These are phyloP conservation scores for Aegilops longissima DNA, from an alignment of 176 grass and related monocot species.

Conservation along the genomic window DNA sequence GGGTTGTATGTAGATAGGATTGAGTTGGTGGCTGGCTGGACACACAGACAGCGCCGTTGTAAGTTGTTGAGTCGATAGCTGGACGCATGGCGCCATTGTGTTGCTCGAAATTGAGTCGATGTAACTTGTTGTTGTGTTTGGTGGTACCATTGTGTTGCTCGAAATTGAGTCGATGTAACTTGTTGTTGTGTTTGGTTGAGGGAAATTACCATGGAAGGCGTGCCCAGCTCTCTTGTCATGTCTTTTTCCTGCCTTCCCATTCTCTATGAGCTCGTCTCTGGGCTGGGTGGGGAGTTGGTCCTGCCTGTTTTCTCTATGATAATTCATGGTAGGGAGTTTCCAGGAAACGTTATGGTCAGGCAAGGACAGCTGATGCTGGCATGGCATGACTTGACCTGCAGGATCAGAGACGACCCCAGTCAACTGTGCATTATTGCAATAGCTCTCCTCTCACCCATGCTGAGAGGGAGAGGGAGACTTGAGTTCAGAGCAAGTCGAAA, in stretches of 20 bases:
- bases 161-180: too few species aligned
- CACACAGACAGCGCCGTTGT: constrained; percentile 4
- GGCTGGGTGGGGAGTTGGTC: neutral
- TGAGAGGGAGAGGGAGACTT: too few species aligned
- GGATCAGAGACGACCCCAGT: neutral
- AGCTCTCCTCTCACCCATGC: too few species aligned
- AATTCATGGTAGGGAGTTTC: neutral
- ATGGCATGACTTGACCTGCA: constrained; percentile 3
- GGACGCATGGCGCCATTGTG: neutral
- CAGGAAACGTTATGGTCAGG: neutral
- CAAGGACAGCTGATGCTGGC: neutral
- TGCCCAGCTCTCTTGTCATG: neutral
- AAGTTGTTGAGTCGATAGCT: neutral
- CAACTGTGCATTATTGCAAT: neutral
- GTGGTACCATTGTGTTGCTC: too few species aligned
- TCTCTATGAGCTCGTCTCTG: neutral
- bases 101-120: too few species aligned
- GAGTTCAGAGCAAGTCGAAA: too few species aligned
- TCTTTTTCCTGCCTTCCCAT: neutral
- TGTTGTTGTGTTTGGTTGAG: neutral
- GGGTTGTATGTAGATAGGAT: constrained; percentile 26
- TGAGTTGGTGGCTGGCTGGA: neutral
- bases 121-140: too few species aligned
- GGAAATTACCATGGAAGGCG: neutral
- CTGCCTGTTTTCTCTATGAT: neutral